Evolutionary conservation across 495 filamentous ascomycete species (phyloP).

Genomic region (Collariella sp.): DNA sequence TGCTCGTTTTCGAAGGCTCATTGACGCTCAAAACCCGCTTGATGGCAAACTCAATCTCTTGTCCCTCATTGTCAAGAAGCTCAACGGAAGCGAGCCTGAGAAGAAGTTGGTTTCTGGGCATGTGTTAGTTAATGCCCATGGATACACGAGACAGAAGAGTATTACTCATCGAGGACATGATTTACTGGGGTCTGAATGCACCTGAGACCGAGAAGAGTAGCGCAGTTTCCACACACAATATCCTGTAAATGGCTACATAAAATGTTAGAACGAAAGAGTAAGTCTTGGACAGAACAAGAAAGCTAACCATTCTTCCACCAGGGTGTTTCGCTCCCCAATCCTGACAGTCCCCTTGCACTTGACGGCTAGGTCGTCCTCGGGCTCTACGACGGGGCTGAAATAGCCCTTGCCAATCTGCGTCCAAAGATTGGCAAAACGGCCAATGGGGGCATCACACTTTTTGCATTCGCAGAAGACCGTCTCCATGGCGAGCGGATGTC

Average conservation of each 20-base stretch:
- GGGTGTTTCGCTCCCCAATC: conserved; percentile 22
- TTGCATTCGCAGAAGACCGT: conserved; percentile 30
- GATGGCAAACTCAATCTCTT: conserved; percentile 17
- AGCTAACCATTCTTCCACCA: conserved; percentile 31
- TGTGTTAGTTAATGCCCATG: neutral
- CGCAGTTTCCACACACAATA: conserved; percentile 25
- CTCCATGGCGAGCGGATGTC: conserved; percentile 15
- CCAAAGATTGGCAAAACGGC: conserved; percentile 37
- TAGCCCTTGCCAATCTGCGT: conserved; percentile 36
- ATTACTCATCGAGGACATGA: conserved; percentile 31
- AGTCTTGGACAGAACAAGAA: neutral
- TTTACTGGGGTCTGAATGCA: conserved; percentile 27
- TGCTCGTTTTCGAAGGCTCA: conserved; percentile 8
- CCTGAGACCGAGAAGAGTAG: conserved; percentile 20
- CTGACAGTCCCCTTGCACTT: conserved; percentile 12
- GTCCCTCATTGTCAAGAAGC: conserved; percentile 7
- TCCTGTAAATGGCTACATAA: conserved; percentile 24
- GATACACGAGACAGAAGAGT: neutral
- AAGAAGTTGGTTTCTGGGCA: conserved; percentile 21
- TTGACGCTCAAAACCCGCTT: conserved; percentile 25
- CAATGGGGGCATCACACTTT: conserved; percentile 30
- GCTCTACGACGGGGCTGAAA: conserved; percentile 31
- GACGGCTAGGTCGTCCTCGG: conserved; percentile 13
- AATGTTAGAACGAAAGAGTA: neutral
- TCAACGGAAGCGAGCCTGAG: conserved; percentile 17